Conservation (phyloP, 192 early-diverging fungal species). For the Phlyctochytrium bullatum region DNA sequence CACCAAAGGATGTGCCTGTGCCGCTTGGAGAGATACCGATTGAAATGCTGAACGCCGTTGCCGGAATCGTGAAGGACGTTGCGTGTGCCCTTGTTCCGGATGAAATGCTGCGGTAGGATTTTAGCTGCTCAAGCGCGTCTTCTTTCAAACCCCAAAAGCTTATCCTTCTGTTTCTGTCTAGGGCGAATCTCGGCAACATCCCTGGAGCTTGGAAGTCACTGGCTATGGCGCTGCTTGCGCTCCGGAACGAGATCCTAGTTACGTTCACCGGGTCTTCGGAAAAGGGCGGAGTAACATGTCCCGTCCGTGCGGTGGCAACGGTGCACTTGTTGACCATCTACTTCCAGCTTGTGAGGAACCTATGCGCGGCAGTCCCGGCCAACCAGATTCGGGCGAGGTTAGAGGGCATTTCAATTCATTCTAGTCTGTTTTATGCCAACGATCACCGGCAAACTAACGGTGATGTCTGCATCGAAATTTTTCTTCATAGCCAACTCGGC, state of each 20-base stretch:
- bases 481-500: constrained; percentile 27
- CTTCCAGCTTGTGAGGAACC: constrained; percentile 42
- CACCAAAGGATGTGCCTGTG: background rate
- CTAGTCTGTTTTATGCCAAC: background rate
- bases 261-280: background rate
- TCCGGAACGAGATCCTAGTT: background rate
- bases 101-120: background rate
- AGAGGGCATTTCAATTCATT: background rate
- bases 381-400: constrained; percentile 43
- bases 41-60: background rate
- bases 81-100: background rate
- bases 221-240: background rate
- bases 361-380: constrained; percentile 36
- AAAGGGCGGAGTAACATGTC: constrained; percentile 34
- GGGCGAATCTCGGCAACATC: background rate
- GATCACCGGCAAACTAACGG: background rate
- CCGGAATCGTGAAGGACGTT: background rate
- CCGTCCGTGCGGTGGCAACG: constrained; percentile 17
- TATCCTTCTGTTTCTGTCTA: background rate
- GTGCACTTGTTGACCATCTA: constrained; percentile 30
- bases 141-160: background rate
- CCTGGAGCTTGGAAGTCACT: background rate
- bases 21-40: background rate
- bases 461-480: background rate
- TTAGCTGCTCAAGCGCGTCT: background rate